A percentile compares a stretch with the other conserved stretches of the same genome.
Evolutionary conservation across 106 monocot genomes (phyloP).

Genomic region (Platanthera zijinensis): DNA sequence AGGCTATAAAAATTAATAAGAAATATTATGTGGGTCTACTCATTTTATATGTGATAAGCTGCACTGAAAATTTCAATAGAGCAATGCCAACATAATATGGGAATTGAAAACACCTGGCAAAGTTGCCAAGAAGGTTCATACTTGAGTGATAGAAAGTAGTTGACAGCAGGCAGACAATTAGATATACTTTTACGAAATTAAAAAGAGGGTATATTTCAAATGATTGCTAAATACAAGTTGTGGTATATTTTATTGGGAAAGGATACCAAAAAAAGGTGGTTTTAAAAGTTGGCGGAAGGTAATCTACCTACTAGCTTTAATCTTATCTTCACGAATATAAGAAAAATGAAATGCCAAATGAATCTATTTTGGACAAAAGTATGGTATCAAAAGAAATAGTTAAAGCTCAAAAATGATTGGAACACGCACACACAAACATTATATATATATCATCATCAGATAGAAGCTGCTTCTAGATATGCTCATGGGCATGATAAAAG

Average conservation of each 20-base stretch:
- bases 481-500: background rate
- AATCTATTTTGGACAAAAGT: background rate
- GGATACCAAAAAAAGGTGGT: background rate
- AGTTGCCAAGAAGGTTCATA: background rate
- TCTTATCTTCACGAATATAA: background rate
- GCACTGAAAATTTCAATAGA: background rate
- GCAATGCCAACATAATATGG: too few species aligned
- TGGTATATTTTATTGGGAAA: background rate
- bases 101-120: background rate
- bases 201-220: background rate
- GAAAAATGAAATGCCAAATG: background rate
- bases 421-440: background rate
- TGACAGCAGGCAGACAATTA: background rate
- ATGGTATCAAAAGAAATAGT: slow-evolving; percentile 1
- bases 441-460: background rate
- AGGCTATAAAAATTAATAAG: background rate
- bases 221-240: background rate
- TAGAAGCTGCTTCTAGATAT: background rate
- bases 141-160: background rate
- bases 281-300: background rate
- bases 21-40: background rate
- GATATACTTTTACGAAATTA: background rate
- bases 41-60: background rate
- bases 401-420: background rate
- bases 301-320: background rate